A percentile compares a stretch with the other conserved stretches of the same genome.
Conservation (phyloP, 2,329 filamentous ascomycete species). For the Nemania sp. region DNA sequence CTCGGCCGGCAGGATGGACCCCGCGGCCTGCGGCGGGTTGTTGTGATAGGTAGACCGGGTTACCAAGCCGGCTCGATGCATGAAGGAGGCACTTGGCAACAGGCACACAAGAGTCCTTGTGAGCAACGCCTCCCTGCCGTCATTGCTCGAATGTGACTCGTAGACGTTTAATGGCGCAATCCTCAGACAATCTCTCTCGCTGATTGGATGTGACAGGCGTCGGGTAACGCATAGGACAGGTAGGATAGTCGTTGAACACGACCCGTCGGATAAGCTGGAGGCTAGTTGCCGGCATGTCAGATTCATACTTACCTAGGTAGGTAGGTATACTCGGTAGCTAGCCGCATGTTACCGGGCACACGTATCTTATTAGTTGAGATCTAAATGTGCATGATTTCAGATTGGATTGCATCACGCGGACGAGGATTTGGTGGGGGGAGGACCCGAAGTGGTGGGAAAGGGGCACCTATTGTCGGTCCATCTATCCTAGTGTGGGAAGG, state of each 20-base stretch:
- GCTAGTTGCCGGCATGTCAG: background rate
- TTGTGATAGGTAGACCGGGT: constrained; percentile 18
- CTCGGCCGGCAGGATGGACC: constrained; percentile 17
- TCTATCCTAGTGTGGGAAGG: background rate
- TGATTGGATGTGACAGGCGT: constrained; percentile 11
- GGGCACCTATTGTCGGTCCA: background rate
- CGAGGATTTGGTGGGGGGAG: constrained; percentile 10
- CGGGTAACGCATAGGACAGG: constrained; percentile 12
- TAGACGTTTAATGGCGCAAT: constrained; percentile 27
- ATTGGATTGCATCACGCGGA: constrained; percentile 23
- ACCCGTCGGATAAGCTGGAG: constrained; percentile 19
- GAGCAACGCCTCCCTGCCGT: constrained; percentile 6
- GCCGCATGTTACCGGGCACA: constrained; percentile 1
- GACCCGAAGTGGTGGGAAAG: constrained; percentile 22
- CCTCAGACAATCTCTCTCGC: constrained; percentile 3
- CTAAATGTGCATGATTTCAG: constrained; percentile 20
- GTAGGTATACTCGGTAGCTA: background rate
- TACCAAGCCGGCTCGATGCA: constrained; percentile 30
- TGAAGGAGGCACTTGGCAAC: constrained; percentile 24
- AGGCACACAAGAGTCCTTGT: constrained; percentile 21
- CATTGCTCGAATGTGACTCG: constrained; percentile 12
- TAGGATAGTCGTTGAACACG: constrained; percentile 2
- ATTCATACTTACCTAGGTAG: background rate
- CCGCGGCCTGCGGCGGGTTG: constrained; percentile 16
- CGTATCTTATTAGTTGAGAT: constrained; percentile 12